phyloP scores from a whole-genome alignment of 2,329 filamentous ascomycete genomes.

The Penicillium oxalicum region DNA sequence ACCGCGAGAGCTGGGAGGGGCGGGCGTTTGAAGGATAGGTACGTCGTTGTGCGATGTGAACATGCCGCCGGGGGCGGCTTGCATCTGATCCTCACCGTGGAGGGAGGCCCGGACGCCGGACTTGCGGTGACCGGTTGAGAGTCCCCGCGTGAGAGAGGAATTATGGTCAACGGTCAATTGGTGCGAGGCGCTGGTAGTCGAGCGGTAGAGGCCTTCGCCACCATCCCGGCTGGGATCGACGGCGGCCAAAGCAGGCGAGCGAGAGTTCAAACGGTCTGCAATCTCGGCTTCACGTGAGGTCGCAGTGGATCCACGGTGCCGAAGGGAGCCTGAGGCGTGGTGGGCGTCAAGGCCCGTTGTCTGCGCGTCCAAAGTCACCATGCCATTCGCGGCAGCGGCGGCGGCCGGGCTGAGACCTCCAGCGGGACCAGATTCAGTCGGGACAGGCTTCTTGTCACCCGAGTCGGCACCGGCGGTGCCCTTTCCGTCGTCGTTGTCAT shows the following conservation, averaged over 20 bases:
- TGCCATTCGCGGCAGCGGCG: conserved; percentile 3
- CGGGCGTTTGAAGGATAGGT: conserved; percentile 22
- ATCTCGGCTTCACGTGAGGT: conserved; percentile 30
- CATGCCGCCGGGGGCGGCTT: conserved; percentile 13
- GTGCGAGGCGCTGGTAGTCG: conserved; percentile 20
- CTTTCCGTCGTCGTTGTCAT: conserved; percentile 52
- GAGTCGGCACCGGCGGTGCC: conserved; percentile 1
- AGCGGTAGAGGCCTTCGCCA: conserved; percentile 23
- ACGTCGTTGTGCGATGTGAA: conserved; percentile 21
- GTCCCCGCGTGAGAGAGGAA: conserved; percentile 30
- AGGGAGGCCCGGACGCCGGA: conserved; percentile 18
- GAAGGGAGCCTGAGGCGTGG: conserved; percentile 22
- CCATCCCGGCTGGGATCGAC: conserved; percentile 26
- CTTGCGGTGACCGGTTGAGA: conserved; percentile 38
- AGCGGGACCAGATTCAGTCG: neutral
- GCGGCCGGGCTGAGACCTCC: conserved; percentile 5
- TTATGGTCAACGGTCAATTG: conserved; percentile 15
- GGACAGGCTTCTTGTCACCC: conserved; percentile 17
- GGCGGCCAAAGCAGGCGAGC: conserved; percentile 27
- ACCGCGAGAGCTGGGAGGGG: conserved; percentile 18
- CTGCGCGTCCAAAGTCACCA: conserved; percentile 15
- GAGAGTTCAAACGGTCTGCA: conserved; percentile 30
- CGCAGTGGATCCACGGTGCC: conserved; percentile 25
- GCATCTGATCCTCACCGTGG: conserved; percentile 5
- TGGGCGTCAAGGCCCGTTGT: conserved; percentile 29